Conservation (phyloP, 2,329 filamentous ascomycete genomes). For the Macrophomina phaseolina region DNA sequence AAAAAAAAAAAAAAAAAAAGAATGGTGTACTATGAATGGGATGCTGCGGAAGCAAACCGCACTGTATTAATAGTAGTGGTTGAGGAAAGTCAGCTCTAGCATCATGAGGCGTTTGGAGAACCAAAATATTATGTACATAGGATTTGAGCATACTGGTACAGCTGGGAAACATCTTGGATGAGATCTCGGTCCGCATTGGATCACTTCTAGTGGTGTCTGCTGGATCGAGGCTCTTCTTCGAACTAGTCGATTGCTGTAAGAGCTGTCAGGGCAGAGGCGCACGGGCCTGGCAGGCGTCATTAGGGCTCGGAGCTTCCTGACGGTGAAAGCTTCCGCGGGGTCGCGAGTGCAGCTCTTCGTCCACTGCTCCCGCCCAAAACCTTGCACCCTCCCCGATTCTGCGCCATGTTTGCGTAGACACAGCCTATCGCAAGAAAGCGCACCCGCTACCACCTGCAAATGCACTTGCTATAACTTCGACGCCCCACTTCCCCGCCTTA, state of each 20-base stretch:
- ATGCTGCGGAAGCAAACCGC: neutral
- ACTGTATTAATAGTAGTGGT: neutral
- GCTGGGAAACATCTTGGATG: too few relatives aligned
- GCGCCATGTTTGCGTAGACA: constrained; percentile 7
- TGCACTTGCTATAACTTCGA: constrained; percentile 2
- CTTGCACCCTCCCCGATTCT: neutral
- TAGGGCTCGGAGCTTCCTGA: neutral
- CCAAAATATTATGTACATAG: neutral
- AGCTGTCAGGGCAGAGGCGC: neutral
- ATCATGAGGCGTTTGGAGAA: neutral
- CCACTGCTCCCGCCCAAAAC: neutral
- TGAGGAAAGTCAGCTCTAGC: too few relatives aligned
- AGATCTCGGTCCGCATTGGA: too few relatives aligned
- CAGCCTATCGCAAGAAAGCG: constrained; percentile 1
- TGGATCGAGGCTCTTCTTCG: too few relatives aligned
- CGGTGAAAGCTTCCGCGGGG: constrained; percentile 17
- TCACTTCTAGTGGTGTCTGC: too few relatives aligned
- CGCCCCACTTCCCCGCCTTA: neutral
- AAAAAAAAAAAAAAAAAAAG: neutral
- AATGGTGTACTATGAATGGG: neutral
- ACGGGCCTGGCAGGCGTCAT: constrained; percentile 7
- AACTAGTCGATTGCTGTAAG: too few relatives aligned
- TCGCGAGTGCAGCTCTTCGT: neutral
- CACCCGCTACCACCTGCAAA: neutral
- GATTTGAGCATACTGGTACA: neutral